Evolutionary conservation across 192 early-diverging fungal genomes (phyloP), one percentile per base, ranked within the genome.

Genomic region (Cladochytrium replicatum): DNA sequence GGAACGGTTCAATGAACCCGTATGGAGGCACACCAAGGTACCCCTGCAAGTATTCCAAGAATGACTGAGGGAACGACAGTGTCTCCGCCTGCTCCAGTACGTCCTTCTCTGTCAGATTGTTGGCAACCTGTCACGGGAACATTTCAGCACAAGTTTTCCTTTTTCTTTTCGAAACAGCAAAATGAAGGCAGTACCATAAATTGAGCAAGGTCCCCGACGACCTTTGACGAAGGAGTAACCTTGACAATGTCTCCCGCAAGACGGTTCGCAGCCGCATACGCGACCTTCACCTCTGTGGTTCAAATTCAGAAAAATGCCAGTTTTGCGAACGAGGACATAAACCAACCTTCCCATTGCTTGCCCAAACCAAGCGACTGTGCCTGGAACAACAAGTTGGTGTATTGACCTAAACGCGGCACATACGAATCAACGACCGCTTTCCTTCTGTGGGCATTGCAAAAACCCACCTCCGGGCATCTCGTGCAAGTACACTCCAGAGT

Each of bases 311-410:
- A 22, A 4, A 48, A 32, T n/a, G 3, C 9, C 3, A 32, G 4
- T 21, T 11, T 19, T 21, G 28, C 23, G 5, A 48, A 48, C 19
- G 47, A n/a, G 27, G 13, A 21, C 30, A 17, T 22, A 32, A 15
- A 39, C 48, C 32, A 26, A 57, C 50, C 50, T 56, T 88, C 83
- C 93, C 93, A 97, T 51, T 82, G 80, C 26, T 87, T 78, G 41
- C 93, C 93, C 9, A 97, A 74, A 5, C 93, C 93, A 13, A 95
- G 74, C 56, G 89, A 87, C 63, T 93, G 86, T 27, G 88, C 82
- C 68, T 97, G 93, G 85, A 97, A 97, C 75, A 95, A 81, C 37
- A 97, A 66, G 71, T 97, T 97, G 41, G 93, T 97, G 77, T 97
- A 97, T 69, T 97, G 93, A 24, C 93, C n/a, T n/a, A 85, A 48